A percentile compares a stretch with the other conserved stretches of the same genome.
phyloP scores from a whole-genome alignment of 148 eudicot species.

The Gaultheria prostrata region DNA sequence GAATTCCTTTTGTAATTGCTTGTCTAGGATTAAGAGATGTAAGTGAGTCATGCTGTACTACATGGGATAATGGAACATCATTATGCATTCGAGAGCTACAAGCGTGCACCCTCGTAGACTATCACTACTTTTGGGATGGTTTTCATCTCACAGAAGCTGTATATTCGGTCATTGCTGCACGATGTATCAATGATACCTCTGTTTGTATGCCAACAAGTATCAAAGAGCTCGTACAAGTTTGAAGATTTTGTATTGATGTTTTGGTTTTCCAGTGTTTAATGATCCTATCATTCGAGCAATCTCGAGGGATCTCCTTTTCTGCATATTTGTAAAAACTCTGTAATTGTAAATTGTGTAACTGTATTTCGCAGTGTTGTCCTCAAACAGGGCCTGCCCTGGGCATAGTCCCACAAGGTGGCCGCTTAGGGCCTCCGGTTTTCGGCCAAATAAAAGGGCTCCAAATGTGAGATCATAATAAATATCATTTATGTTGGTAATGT shows the following conservation, averaged over 20 bases:
- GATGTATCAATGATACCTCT: constrained; percentile 32
- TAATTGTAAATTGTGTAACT: not conserved
- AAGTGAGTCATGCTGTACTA: constrained; percentile 45
- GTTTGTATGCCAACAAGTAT: constrained; percentile 27
- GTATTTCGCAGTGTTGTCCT: too few relatives aligned
- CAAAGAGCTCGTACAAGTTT: constrained; percentile 23
- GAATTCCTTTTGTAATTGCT: not conserved
- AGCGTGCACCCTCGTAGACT: constrained; percentile 32
- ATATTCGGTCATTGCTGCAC: constrained; percentile 25
- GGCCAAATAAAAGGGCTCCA: too few relatives aligned
- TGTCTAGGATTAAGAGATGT: constrained; percentile 42
- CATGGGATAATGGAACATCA: constrained; percentile 39
- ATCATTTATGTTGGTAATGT: too few relatives aligned
- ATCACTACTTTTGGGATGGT: constrained; percentile 57
- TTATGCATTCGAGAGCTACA: constrained; percentile 32
- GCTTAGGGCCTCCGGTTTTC: too few relatives aligned
- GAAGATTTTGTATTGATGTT: not conserved
- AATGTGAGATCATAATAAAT: too few relatives aligned
- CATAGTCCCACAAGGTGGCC: too few relatives aligned
- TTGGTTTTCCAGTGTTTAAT: too few relatives aligned
- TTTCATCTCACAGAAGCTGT: constrained; percentile 51
- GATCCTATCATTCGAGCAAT: too few relatives aligned
- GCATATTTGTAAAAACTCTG: not conserved
- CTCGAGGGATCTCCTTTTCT: too few relatives aligned
- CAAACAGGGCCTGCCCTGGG: too few relatives aligned